Evolutionary conservation across 345 rosid genomes (phyloP), one percentile per base, ranked within the genome.

Genomic region (Firmiana major): DNA sequence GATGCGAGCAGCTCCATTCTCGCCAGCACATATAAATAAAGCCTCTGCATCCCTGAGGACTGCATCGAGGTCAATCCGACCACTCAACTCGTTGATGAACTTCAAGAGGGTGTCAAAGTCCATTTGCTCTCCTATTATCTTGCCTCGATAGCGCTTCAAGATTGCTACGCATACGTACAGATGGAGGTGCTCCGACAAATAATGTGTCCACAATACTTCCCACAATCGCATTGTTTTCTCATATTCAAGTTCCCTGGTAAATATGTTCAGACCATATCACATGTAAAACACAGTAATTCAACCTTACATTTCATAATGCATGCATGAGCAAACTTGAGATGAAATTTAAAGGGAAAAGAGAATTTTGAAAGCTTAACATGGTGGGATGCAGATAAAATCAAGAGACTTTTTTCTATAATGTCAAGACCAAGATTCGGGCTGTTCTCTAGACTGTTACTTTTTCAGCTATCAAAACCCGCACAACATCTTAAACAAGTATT

Each of bases 141-240:
- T 93, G 82, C 77, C 80, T 21, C 97, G 96, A 81, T 86, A 85
- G 49, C 95, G 91, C 95, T 96, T 96, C 90, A 96, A 82, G 78
- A 96, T 86, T 13, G 98, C 94, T 75, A 92, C 97, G 45, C 98
- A 93, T 45, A 90, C 87, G 42, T 92, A 93, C 48, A 93, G 84
- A 79, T 96, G 99, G 77, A 96, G 83, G 82, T 96, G 98, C 87
- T 96, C 99, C 0, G 94, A 89, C 81, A 86, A 80, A 84, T 96
- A 77, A 67, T 88, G 95, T 0, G 97, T 96, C 99, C 99, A 96
- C 45, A 96, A 77, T 59, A 96, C 97, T 85, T 96, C 99, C 97
- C 98, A 96, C 49, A 96, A 77, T 28, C 81, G 84, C 97, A 93
- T 91, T 74, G 91, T 89, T 79, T 86, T 85, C 82, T 85, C 89